Percentiles rank a stretch among this genome's conserved stretches.
Conservation (phyloP, 805 yeast species). For the Cyberlindnera euphorbiae region DNA sequence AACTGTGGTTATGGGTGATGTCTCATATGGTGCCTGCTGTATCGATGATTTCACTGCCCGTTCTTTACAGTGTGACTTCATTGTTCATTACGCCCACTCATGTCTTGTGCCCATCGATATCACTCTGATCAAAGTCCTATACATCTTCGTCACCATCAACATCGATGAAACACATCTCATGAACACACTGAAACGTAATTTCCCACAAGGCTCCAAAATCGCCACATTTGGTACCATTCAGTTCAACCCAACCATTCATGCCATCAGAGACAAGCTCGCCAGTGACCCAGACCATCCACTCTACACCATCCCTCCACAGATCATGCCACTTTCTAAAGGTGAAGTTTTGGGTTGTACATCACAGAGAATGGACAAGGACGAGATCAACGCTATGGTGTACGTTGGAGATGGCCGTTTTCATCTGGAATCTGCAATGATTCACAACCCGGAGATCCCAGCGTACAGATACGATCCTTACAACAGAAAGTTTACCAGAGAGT, state of each 20-base stretch:
- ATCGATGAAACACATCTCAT: conserved; percentile 81
- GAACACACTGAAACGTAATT: conserved; percentile 70
- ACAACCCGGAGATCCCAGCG: conserved; percentile 89
- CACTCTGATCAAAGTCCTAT: conserved; percentile 86
- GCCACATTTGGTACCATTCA: conserved; percentile 96
- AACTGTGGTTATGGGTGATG: conserved; percentile 96
- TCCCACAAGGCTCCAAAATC: conserved; percentile 55
- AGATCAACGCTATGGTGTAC: conserved; percentile 77
- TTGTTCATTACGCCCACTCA: conserved; percentile 95
- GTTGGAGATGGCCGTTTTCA: conserved; percentile 97
- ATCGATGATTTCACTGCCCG: conserved; percentile 95
- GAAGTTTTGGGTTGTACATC: conserved; percentile 97
- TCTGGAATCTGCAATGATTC: conserved; percentile 94
- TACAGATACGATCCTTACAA: conserved; percentile 94
- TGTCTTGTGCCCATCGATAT: conserved; percentile 94
- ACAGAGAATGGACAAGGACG: conserved; percentile 62
- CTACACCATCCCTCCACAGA: conserved; percentile 80
- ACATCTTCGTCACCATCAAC: conserved; percentile 88
- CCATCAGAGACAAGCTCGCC: conserved; percentile 57
- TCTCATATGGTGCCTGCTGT: conserved; percentile 97
- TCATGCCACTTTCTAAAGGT: conserved; percentile 88
- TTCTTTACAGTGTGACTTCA: conserved; percentile 87
- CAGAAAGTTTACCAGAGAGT: conserved; percentile 83
- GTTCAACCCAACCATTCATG: conserved; percentile 90
- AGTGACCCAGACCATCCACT: conserved; percentile 43